Evolutionary conservation across 306 rosid species (phyloP), one percentile per base, ranked within the genome.

Genomic region (Medicago ruthenica): DNA sequence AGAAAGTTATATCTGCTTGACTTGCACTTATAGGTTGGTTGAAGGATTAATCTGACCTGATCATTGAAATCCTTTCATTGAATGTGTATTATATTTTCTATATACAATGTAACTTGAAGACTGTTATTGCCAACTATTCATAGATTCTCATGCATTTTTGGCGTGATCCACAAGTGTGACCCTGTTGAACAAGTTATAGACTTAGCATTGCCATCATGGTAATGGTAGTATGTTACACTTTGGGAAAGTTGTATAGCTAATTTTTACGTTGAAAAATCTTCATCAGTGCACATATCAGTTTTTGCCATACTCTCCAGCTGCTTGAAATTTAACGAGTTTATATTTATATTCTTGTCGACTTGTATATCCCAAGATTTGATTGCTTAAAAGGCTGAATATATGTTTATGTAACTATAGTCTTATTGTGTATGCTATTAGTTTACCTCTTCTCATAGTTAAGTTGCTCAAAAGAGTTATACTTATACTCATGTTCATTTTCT

Each of bases 1-100:
- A 48, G 64, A 37, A 57, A 20, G 57, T 24, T 64, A 8, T 55
- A 66, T 66, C 75, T 77, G 59, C n/a, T 44, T 67, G 82, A 64
- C 13, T 63, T 81, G 42, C 34, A 73, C 61, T 9, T 48, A 15
- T 71, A 39, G 44, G 64, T 45, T 45, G 51, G 51, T 45, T 45
- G 51, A 7, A 12, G 16, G 6, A 12, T 44, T 44, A 12, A 44
- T 62, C 34, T 22, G 57, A 34, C 18, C 21, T 67, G 64, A 73
- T 78, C 72, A 48, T 27, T 47, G 44, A 45, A 66, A 42, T 51
- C 54, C 45, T 66, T 72, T 18, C 16, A 72, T 50, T 11, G 67
- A 37, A 57, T 70, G 70, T 41, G 9, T 2, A 73, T 44, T 51
- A 54, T 34, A 16, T 57, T 21, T 73, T 24, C 11, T 18, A 45